Conservation (phyloP, 2,329 filamentous ascomycete species). For the Monosporascus ibericus region DNA sequence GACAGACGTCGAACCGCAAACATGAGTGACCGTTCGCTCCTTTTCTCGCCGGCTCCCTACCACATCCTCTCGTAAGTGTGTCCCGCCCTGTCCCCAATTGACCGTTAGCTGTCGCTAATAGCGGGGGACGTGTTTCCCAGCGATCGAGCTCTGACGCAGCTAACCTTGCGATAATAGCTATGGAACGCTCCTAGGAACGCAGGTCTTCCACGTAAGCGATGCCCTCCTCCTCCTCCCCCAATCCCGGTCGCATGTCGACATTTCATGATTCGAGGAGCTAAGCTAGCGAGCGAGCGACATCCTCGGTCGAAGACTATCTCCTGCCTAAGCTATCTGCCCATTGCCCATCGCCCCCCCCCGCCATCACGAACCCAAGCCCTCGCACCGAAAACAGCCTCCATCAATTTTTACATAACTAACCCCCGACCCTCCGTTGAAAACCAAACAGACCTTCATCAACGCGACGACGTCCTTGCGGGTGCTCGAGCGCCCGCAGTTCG, state of each 20-base stretch:
- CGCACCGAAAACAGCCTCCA: not conserved
- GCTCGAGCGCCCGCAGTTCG: conserved; percentile 75
- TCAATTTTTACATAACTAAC: not conserved
- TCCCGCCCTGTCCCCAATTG: not conserved
- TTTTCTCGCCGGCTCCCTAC: conserved; percentile 64
- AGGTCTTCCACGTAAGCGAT: conserved; percentile 69
- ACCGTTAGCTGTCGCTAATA: conserved; percentile 3
- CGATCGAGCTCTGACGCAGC: not conserved
- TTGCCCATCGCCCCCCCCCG: not conserved
- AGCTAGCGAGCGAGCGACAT: not conserved
- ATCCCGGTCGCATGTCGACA: too few species aligned
- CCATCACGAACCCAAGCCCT: not conserved
- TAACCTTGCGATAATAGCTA: conserved; percentile 49
- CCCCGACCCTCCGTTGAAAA: not conserved
- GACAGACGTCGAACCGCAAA: conserved; percentile 10
- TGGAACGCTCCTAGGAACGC: conserved; percentile 78
- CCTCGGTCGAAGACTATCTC: not conserved
- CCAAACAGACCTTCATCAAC: conserved; percentile 63
- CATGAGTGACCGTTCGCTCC: conserved; percentile 41
- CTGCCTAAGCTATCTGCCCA: not conserved
- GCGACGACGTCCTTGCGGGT: conserved; percentile 70
- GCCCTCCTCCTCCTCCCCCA: not conserved
- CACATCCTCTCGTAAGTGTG: conserved; percentile 63
- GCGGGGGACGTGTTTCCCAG: not conserved
- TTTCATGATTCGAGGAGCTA: too few species aligned